Base-by-base conservation (phyloP, 2,329 filamentous ascomycete species). In the Epichloe festucae region DNA sequence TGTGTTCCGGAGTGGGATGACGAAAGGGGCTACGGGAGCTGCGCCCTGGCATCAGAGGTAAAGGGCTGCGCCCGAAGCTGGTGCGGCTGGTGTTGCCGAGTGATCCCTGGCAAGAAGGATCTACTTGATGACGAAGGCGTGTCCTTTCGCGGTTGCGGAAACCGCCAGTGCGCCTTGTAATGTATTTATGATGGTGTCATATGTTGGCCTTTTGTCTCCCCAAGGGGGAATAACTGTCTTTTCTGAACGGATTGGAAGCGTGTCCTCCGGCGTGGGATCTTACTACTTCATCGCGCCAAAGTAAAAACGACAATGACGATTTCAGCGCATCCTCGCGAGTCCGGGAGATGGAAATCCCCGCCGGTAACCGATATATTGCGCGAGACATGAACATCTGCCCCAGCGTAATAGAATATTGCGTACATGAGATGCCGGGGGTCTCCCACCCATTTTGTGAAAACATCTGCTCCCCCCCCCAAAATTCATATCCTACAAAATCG, bases 31-130 rank as follows among this genome's bases (percentile, higher is more conserved):
- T 74, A 54, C 2, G 61, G 76, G 7, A 81, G 80, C 4, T 74
- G 76, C 52, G 84, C 85, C 57, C 71, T 96, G 27, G 75, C 75
- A 15, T 72, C 84, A 23, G 91, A 97, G 67, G 76, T 83, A 50
- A 73, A 73, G 14, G 87, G 87, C 0, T 67, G 70, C 47, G 74
- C 81, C 52, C 77, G 90, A 54, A 89, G 86, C 63, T 95, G 89
- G 88, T 97, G 90, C 66, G 88, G 86, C 0, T 96, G 91, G 90
- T 97, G 91, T 65, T 81, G 76, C 65, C 75, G 89, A 54, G 82
- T 89, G 3, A 79, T 94, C 49, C 82, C 82, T 0, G 75, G 81
- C 2, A 65, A 68, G 41, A 71, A 68, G 56, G 77, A 80, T 42
- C 52, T 61, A 3, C 6, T 38, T 21, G 34, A 39, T 8, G 54